Percentiles rank a stretch among this genome's conserved stretches.
Conservation (phyloP, 192 early-diverging fungal genomes). For the Pecoramyces ruminantium region DNA sequence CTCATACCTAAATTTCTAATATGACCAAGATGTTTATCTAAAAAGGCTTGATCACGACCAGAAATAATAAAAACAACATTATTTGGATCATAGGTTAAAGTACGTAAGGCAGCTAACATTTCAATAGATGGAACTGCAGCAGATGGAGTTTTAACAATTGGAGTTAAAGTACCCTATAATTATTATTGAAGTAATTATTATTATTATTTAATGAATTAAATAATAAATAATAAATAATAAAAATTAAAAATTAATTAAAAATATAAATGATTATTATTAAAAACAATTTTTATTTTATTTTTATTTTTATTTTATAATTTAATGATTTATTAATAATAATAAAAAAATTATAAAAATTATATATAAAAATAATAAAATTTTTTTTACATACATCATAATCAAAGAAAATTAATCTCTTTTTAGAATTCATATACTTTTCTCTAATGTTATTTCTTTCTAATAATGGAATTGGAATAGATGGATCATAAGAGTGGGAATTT, state of each 20-base stretch:
- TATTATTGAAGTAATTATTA: too few relatives aligned
- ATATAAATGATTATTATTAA: too few relatives aligned
- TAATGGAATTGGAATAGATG: constrained; percentile 16
- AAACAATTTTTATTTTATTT: too few relatives aligned
- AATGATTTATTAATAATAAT: too few relatives aligned
- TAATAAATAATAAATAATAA: too few relatives aligned
- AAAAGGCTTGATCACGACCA: constrained; percentile 67
- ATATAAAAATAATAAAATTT: too few relatives aligned
- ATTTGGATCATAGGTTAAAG: constrained; percentile 53
- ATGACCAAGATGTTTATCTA: constrained; percentile 70
- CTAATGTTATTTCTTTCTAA: constrained; percentile 14
- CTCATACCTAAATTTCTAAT: constrained; percentile 63
- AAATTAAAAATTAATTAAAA: too few relatives aligned
- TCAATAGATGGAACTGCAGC: constrained; percentile 62
- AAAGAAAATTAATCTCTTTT: constrained; percentile 73
- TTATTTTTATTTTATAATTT: too few relatives aligned
- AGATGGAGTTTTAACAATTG: constrained; percentile 66
- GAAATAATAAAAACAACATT: constrained; percentile 86
- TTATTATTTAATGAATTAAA: too few relatives aligned
- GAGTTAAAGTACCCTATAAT: constrained; percentile 91
- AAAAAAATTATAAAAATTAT: too few relatives aligned
- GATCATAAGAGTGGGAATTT: neutral
- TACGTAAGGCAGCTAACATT: constrained; percentile 58
- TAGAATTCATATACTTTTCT: constrained; percentile 30
- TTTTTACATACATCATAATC: too few relatives aligned